Evolutionary conservation across 2,329 filamentous ascomycete genomes (phyloP).

Genomic region (Fusarium devonianum): DNA sequence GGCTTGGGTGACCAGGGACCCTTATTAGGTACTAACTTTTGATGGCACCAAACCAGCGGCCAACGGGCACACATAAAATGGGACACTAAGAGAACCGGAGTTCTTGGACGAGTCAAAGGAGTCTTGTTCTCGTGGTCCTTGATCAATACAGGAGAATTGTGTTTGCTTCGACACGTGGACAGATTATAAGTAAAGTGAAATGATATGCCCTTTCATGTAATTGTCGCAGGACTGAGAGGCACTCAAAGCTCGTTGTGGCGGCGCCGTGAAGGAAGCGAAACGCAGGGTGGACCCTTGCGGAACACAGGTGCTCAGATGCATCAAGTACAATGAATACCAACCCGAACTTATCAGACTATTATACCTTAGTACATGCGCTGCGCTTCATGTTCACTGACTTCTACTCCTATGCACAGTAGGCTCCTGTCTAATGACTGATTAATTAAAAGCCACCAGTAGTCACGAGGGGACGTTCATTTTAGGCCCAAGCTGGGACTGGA

Average conservation of each 20-base stretch:
- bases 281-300: conserved; percentile 19
- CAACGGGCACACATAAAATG: conserved; percentile 16
- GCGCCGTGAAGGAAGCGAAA: conserved; percentile 33
- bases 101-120: conserved; percentile 4
- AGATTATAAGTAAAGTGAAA: conserved; percentile 9
- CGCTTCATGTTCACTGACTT: no score
- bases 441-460: no score
- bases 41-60: conserved; percentile 35
- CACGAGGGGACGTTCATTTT: no score
- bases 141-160: conserved; percentile 1
- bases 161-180: conserved; percentile 16
- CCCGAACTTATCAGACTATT: no score
- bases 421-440: no score
- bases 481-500: no score
- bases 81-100: conserved; percentile 17
- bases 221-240: conserved; percentile 21
- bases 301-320: background rate
- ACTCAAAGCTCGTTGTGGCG: conserved; percentile 30
- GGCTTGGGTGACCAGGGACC: conserved; percentile 35
- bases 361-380: no score
- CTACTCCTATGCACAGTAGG: no score
- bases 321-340: no score
- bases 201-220: conserved; percentile 12
- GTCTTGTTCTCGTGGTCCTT: background rate
- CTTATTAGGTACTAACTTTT: conserved; percentile 34